Base-by-base conservation (phyloP, 1,284 basidiomycete genomes). In the Cryptococcus depauperatus region DNA sequence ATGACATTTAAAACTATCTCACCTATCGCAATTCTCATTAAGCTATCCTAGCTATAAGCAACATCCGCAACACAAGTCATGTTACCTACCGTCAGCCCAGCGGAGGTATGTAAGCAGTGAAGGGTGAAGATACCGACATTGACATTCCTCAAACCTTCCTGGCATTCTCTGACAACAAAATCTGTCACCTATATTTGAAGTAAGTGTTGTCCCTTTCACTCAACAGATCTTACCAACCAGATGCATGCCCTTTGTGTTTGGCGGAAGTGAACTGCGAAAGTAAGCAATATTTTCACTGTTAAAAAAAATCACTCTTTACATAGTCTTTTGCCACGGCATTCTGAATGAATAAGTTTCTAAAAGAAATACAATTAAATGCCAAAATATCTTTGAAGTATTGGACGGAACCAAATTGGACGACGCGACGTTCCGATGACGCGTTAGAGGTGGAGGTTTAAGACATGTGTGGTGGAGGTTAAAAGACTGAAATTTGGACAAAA, bases 311-410 rank as follows among this genome's bases (percentile, higher is more conserved):
- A 8, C 37, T n/a, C 85, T 25, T 74, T 3, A 50, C 67, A 95
- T 91, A 6, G 82, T 83, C 68, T 83, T 90, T 66, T 95, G 91
- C 86, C 89, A 93, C 46, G 82, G 85, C 90, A 95, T 91, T 13
- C 28, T 32, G 37, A 28, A 35, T 19, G 34, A 19, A 10, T 16
- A 19, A 19, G 3, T 19, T 13, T 16, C 18, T 14, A 19, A 18
- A 35, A 35, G 13, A 35, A n/a, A n/a, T n/a, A n/a, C n/a, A n/a
- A n/a, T n/a, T n/a, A n/a, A n/a, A n/a, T n/a, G n/a, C n/a, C n/a
- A 9, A 30, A n/a, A 30, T 9, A 30, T 8, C 28, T 8, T 30
- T 9, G 9, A 30, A 9, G n/a, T n/a, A n/a, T 30, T n/a, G 28
- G n/a, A 35, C 34, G n/a, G 8, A 35, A 8, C 19, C 9, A 21